Conservation (phyloP, 306 rosid genomes). For the Dalbergia cultrata region DNA sequence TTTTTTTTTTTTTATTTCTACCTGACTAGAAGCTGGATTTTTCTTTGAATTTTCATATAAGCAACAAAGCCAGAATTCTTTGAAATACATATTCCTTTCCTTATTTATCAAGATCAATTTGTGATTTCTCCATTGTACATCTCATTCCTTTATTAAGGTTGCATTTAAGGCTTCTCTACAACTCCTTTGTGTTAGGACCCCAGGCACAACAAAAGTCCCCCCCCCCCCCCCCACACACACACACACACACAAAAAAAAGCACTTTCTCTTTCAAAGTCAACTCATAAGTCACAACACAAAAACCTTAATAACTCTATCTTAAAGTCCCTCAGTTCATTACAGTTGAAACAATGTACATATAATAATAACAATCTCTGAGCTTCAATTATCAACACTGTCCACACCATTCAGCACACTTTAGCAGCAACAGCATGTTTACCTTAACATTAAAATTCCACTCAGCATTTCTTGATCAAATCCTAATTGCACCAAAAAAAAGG, state of each 20-base stretch:
- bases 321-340: neutral
- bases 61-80: neutral
- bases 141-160: neutral
- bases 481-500: neutral
- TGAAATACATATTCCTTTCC: neutral
- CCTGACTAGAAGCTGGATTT: neutral
- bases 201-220: neutral
- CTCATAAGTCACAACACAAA: neutral
- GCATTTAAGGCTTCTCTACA: neutral
- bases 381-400: neutral
- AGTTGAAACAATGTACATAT: neutral
- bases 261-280: neutral
- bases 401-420: neutral
- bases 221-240: too few species aligned
- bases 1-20: neutral
- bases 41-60: neutral
- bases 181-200: neutral
- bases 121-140: conserved; percentile 9
- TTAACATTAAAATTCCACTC: neutral
- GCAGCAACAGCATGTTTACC: neutral
- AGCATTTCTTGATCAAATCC: neutral
- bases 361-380: neutral
- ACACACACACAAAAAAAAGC: too few species aligned
- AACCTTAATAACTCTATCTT: neutral
- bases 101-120: neutral